Percentiles rank a stretch among this genome's conserved stretches.
Evolutionary conservation across 805 yeast genomes (phyloP).

Genomic region (Gaillardinia entomophila): DNA sequence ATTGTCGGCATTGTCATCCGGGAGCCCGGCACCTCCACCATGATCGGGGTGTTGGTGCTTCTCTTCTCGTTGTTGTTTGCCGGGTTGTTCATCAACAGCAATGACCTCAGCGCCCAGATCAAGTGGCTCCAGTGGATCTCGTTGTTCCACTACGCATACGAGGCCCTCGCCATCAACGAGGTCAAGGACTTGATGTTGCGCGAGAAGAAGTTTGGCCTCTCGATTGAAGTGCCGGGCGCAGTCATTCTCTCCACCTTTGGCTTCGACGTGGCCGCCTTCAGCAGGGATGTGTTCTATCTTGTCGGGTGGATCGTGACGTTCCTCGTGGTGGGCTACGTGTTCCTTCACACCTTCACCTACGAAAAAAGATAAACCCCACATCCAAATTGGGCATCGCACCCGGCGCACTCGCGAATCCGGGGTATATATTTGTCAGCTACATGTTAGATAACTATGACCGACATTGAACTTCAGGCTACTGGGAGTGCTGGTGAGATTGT

Average conservation of each 20-base stretch:
- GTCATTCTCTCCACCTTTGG: conserved; percentile 95
- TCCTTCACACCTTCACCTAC: conserved; percentile 65
- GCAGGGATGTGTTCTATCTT: conserved; percentile 60
- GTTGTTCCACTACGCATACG: conserved; percentile 93
- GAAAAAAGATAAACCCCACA: conserved; percentile 58
- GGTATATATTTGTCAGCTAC: no score
- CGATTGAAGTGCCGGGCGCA: conserved; percentile 97
- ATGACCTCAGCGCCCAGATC: conserved; percentile 36
- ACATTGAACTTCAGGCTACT: no score
- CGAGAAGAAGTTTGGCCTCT: conserved; percentile 87
- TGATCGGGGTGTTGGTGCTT: conserved; percentile 77
- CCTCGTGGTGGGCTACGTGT: conserved; percentile 64
- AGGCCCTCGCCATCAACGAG: conserved; percentile 86
- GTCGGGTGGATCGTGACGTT: conserved; percentile 53
- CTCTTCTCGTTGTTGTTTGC: conserved; percentile 87
- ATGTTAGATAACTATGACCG: no score
- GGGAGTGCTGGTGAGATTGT: no score
- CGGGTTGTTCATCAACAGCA: conserved; percentile 87
- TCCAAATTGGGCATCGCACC: no score
- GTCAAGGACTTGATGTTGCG: conserved; percentile 78
- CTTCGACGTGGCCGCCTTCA: conserved; percentile 72
- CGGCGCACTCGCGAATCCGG: no score
- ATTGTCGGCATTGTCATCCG: conserved; percentile 82
- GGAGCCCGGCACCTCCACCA: conserved; percentile 89
- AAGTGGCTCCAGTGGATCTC: conserved; percentile 79